Percentiles rank a stretch among this genome's conserved stretches.
phyloP scores from a whole-genome alignment of 2,329 filamentous ascomycete species.

The Didymella pinodella region DNA sequence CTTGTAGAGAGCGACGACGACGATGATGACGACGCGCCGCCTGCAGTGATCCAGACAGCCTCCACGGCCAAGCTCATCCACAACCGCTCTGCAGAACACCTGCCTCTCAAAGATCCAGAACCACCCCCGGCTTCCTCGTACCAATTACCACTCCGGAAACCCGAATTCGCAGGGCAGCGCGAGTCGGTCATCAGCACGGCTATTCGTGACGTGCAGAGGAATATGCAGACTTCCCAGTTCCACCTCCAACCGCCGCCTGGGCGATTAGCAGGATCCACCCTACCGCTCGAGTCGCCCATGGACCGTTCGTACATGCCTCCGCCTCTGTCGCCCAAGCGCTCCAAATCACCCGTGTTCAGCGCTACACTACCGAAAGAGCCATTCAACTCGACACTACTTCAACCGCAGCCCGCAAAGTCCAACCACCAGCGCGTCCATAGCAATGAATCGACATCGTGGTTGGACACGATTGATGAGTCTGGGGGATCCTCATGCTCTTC shows the following conservation, averaged over 20 bases:
- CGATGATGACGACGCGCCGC: conserved; percentile 49
- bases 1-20: conserved; percentile 39
- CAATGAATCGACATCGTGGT: conserved; percentile 85
- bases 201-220: conserved; percentile 53
- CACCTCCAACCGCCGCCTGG: conserved; percentile 48
- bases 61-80: conserved; percentile 62
- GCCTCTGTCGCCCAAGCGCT: conserved; percentile 72
- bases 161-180: conserved; percentile 34
- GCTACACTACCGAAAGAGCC: conserved; percentile 31
- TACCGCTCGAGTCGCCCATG: conserved; percentile 57
- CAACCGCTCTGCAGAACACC: conserved; percentile 45
- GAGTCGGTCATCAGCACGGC: conserved; percentile 53
- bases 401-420: conserved; percentile 31
- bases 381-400: conserved; percentile 31
- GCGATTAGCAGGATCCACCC: conserved; percentile 30
- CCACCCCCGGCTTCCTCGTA: conserved; percentile 28
- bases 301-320: conserved; percentile 71
- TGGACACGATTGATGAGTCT: conserved; percentile 94
- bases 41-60: conserved; percentile 61
- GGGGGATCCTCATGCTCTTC: conserved; percentile 76
- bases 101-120: conserved; percentile 31
- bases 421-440: conserved; percentile 65
- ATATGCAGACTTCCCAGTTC: conserved; percentile 42
- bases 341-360: conserved; percentile 55
- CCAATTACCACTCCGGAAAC: conserved; percentile 47